Conservation (phyloP, 2,329 filamentous ascomycete species). For the Bipolaris bicolor region DNA sequence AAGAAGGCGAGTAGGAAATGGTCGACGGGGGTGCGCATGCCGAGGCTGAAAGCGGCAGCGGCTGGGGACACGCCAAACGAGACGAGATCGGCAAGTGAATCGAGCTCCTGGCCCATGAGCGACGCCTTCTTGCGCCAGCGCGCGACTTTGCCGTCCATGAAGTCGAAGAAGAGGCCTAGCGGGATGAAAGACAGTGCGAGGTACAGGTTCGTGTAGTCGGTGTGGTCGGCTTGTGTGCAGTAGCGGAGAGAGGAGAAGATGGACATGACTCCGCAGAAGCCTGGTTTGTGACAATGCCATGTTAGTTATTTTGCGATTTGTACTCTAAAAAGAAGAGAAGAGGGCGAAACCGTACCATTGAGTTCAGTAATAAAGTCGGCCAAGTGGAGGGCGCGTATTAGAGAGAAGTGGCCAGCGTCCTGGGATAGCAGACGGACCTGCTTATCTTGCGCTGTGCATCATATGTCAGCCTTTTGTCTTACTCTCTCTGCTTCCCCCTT, state of each 20-base stretch:
- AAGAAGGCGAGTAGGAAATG: slow-evolving; percentile 85
- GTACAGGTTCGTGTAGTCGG: slow-evolving; percentile 74
- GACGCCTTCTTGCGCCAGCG: slow-evolving; percentile 96
- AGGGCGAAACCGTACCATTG: slow-evolving; percentile 60
- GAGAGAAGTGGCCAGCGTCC: slow-evolving; percentile 73
- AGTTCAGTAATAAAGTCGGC: slow-evolving; percentile 84
- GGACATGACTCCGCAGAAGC: slow-evolving; percentile 91
- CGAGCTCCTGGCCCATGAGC: slow-evolving; percentile 96
- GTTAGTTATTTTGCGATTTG: background rate
- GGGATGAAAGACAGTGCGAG: slow-evolving; percentile 85
- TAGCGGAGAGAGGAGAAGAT: slow-evolving; percentile 95
- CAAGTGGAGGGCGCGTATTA: slow-evolving; percentile 70
- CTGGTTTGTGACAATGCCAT: slow-evolving; percentile 48
- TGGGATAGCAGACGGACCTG: slow-evolving; percentile 74
- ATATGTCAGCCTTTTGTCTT: slow-evolving; percentile 14
- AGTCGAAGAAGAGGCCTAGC: slow-evolving; percentile 89
- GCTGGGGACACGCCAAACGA: slow-evolving; percentile 94
- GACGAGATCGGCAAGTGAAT: slow-evolving; percentile 93
- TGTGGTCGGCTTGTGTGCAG: slow-evolving; percentile 72
- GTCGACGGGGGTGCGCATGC: slow-evolving; percentile 82
- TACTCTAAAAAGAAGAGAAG: background rate
- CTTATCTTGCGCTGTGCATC: slow-evolving; percentile 68
- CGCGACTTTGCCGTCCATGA: slow-evolving; percentile 96
- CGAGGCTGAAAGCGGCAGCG: slow-evolving; percentile 84
- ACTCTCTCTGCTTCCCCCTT: background rate